These are phyloP conservation scores for Fomitopsis betulina DNA, from an alignment of 1,284 basidiomycete genomes.

Conservation along the genomic window DNA sequence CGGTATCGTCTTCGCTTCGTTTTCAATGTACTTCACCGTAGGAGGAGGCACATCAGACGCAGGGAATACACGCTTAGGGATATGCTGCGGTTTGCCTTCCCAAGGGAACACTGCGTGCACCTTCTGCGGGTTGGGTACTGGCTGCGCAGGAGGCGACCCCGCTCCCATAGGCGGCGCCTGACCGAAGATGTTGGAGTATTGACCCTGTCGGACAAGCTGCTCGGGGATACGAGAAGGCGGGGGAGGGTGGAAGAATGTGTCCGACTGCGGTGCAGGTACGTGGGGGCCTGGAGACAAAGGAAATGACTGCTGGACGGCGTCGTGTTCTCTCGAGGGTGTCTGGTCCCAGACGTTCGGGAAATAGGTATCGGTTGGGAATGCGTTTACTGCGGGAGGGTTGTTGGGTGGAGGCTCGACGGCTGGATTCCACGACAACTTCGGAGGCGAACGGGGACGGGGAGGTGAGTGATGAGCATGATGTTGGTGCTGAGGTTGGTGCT, in stretches of 20 bases:
- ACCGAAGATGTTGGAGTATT: conserved; percentile 58
- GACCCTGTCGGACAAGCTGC: conserved; percentile 52
- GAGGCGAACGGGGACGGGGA: conserved; percentile 51
- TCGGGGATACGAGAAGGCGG: conserved; percentile 56
- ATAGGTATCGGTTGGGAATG: conserved; percentile 65
- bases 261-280: conserved; percentile 30
- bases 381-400: conserved; percentile 41
- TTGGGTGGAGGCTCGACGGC: conserved; percentile 72
- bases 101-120: conserved; percentile 90
- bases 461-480: conserved; percentile 19
- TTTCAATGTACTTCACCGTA: conserved; percentile 38
- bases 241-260: conserved; percentile 57
- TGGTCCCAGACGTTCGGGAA: conserved; percentile 75
- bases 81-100: conserved; percentile 70
- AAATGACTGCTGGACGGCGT: conserved; percentile 28
- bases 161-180: conserved; percentile 27
- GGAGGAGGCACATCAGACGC: conserved; percentile 55
- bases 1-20: conserved; percentile 4
- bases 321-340: conserved; percentile 35
- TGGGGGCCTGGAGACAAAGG: conserved; percentile 16
- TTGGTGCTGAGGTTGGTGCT: conserved; percentile 12
- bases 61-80: conserved; percentile 78
- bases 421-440: conserved; percentile 64
- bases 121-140: conserved; percentile 67
- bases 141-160: conserved; percentile 22